Base-by-base conservation (phyloP, 768 basidiomycete genomes). In the Pulveroboletus sp. region DNA sequence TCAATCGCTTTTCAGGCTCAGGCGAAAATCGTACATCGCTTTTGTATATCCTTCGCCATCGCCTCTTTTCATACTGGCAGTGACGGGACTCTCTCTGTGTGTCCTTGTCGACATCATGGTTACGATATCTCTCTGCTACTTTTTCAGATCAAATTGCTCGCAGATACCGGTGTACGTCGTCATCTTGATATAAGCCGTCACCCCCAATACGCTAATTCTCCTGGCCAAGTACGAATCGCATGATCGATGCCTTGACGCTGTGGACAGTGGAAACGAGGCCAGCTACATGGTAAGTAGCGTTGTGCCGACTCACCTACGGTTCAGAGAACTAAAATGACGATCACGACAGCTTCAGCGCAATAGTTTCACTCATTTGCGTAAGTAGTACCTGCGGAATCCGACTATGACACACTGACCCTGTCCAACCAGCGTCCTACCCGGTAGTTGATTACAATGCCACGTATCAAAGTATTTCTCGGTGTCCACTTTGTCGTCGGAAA, bases 91-190 rank as follows among this genome's bases (percentile, higher is more conserved):
- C 0, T 58, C 70, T 1, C 66, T 80, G 1, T 79, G 77, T 5
- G 72, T 73, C 1, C 47, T 68, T 5, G 60, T 77, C 32, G 79
- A 81, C 52, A 55, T 79, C 39, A 47, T 76, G 15, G 77, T 79
- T 45, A 76, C 75, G 8, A 60, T 39, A 3, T 69, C 60, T n/a
- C 65, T 80, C 18, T 75, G 73, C 48, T 71, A 67, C 46, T 68
- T 73, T 30, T 62, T 81, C n/a, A 60, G 64, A 49, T 62, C 58
- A 27, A 75, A 68, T 33, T 67, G 71, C 27, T 75, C 70, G 32
- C 52, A 59, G 32, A 53, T 70, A 43, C 59, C 71, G 40, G 67
- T 65, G 75, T 74, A 41, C 21, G 59, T 47, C 57, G 6, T 37
- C 8, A 10, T 35, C 32, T 8, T 2, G 32, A 14, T 42, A 5